Evolutionary conservation across 805 yeast species (phyloP).

Genomic region (Ogataea paraovalis): DNA sequence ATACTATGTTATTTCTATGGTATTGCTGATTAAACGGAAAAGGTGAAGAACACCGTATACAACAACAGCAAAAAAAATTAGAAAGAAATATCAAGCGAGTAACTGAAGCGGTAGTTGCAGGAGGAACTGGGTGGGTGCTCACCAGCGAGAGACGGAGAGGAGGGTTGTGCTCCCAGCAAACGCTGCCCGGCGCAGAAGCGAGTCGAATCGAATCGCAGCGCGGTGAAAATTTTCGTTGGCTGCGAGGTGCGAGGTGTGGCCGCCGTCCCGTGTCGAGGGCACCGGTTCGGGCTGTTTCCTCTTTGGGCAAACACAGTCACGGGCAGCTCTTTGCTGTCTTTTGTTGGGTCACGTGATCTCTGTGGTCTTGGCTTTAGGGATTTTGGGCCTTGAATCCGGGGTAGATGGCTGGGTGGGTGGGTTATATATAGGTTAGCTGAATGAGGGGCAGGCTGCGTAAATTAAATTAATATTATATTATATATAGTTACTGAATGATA

Average conservation of each 20-base stretch:
- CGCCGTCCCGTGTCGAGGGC: too few relatives aligned
- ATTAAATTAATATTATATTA: too few relatives aligned
- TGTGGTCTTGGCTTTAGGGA: too few relatives aligned
- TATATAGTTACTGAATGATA: too few relatives aligned
- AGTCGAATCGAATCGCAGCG: too few relatives aligned
- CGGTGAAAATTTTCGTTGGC: not conserved
- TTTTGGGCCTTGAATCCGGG: too few relatives aligned
- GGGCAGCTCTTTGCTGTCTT: too few relatives aligned
- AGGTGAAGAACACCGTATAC: not conserved
- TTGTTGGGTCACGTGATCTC: too few relatives aligned
- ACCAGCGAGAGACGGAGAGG: too few relatives aligned
- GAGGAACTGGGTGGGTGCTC: not conserved
- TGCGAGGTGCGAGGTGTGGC: not conserved
- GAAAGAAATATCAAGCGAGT: not conserved
- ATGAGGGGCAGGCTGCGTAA: not conserved
- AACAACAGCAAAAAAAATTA: not conserved
- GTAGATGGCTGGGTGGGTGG: too few relatives aligned
- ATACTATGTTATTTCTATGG: conserved; percentile 5
- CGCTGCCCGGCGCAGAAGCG: not conserved
- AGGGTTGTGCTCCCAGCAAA: not conserved
- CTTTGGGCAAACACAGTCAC: not conserved
- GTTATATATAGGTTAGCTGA: too few relatives aligned
- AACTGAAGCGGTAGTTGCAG: not conserved
- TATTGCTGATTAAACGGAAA: conserved; percentile 1
- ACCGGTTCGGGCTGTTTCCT: not conserved